Evolutionary conservation across 306 rosid genomes (phyloP).

Genomic region (Sindora glabra): DNA sequence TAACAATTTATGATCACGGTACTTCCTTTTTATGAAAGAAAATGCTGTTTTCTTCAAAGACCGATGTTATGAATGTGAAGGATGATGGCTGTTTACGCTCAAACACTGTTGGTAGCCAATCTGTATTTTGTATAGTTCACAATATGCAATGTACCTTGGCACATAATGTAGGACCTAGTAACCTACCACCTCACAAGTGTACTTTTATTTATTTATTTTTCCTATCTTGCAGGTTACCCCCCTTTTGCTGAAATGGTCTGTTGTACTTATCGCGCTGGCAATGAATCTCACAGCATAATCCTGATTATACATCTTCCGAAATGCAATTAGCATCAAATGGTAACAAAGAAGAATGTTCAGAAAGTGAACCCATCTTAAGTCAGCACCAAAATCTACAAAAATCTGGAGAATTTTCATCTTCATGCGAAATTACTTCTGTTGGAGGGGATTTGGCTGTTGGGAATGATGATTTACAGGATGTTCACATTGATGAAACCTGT

Average conservation of each 20-base stretch:
- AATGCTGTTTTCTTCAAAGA: background rate
- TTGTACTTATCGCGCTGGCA: slow-evolving; percentile 35
- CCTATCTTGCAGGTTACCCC: slow-evolving; percentile 37
- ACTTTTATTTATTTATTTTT: background rate
- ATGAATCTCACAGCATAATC: slow-evolving; percentile 35
- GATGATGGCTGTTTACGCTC: background rate
- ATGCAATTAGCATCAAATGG: slow-evolving; percentile 75
- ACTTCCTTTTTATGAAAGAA: background rate
- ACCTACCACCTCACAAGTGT: slow-evolving; percentile 2
- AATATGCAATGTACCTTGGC: background rate
- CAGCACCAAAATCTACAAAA: slow-evolving; percentile 36
- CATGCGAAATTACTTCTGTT: slow-evolving; percentile 62
- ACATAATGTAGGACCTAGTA: background rate
- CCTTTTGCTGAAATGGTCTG: slow-evolving; percentile 52
- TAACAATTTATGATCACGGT: background rate
- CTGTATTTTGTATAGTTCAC: background rate
- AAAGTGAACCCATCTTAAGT: slow-evolving; percentile 69
- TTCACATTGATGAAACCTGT: slow-evolving; percentile 43
- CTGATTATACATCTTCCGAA: slow-evolving; percentile 42
- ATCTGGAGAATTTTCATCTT: slow-evolving; percentile 46
- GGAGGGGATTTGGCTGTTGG: slow-evolving; percentile 19
- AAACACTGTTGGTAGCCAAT: background rate
- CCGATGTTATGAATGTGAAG: background rate
- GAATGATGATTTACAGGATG: slow-evolving; percentile 37
- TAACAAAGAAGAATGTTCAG: slow-evolving; percentile 51